A percentile compares a stretch with the other conserved stretches of the same genome.
Evolutionary conservation across 495 filamentous ascomycete genomes (phyloP).

Genomic region (Pseudomonodictys pantanalensis): DNA sequence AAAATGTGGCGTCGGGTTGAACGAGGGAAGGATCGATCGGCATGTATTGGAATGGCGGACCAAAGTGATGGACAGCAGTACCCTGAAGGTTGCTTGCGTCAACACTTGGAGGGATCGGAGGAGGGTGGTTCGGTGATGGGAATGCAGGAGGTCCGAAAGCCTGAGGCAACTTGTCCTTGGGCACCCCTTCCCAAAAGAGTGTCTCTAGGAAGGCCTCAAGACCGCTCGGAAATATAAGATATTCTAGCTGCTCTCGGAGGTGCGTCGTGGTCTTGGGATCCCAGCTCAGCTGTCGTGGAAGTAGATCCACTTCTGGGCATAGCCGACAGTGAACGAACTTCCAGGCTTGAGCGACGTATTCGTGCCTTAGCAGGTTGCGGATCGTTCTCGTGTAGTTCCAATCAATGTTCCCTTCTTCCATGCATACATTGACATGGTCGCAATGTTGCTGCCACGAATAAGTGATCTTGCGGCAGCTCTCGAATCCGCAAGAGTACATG

Average conservation of each 20-base stretch:
- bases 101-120: neutral
- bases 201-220: neutral
- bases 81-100: neutral
- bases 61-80: neutral
- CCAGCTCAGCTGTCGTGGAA: neutral
- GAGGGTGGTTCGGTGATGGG: neutral
- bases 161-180: neutral
- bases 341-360: neutral
- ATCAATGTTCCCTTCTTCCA: neutral
- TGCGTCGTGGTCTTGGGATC: neutral
- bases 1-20: neutral
- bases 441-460: neutral
- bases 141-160: neutral
- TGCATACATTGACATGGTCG: slow-evolving; percentile 1
- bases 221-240: neutral
- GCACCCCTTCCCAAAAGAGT: neutral
- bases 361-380: neutral
- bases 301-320: neutral
- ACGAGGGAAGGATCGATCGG: neutral
- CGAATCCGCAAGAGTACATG: slow-evolving; percentile 7
- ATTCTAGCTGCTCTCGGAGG: slow-evolving; percentile 2
- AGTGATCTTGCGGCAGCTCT: neutral
- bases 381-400: slow-evolving; percentile 13
- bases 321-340: neutral
- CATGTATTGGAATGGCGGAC: neutral